Evolutionary conservation across 139 green algal species (phyloP), one percentile per base, ranked within the genome.

Genomic region (Coelastrella sp.): DNA sequence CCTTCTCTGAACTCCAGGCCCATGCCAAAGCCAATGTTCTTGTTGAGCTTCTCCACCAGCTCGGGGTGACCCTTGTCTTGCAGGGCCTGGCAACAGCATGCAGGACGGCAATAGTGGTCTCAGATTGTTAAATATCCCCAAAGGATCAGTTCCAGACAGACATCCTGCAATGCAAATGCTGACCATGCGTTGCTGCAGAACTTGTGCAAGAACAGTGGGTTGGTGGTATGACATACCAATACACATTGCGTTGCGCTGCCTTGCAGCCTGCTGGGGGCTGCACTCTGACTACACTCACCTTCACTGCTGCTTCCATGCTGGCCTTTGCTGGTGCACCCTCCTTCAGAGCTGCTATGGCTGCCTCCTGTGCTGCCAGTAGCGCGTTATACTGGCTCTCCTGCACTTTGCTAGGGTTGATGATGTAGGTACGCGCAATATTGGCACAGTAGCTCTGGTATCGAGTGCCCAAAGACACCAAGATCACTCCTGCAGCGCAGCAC

Each of bases 361-460:
- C 97, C 49, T 95, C 94, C 61, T 99, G 97, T 6, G 94, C 92
- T 14, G 89, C 90, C 66, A 95, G 87, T 74, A 97, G 74, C 7
- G 96, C 96, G 60, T 85, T 90, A 88, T 99, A 99, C 90, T 97
- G 92, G 7, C 82, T 90, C 86, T 99, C 94, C 90, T 94, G 95
- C 74, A 94, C 74, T 90, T 96, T 95, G 72, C 88, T 96, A 27
- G 97, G 95, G 90, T 99, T 95, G 65, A 99, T 96, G 82, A 99
- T 90, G 92, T 95, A 97, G 9, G 97, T 99, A 73, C 88, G 88
- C 25, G 84, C 86, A 68, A 99, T 84, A 85, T 98, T 99, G 84
- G 98, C 94, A 92, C 98, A 99, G 95, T 99, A 99, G 65, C 92
- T 96, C 35, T 89, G 92, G 94, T 99, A 99, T 35, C 96, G 90